Base-by-base conservation (phyloP, 192 early-diverging fungal species). In the Paraglomus brasilianum region DNA sequence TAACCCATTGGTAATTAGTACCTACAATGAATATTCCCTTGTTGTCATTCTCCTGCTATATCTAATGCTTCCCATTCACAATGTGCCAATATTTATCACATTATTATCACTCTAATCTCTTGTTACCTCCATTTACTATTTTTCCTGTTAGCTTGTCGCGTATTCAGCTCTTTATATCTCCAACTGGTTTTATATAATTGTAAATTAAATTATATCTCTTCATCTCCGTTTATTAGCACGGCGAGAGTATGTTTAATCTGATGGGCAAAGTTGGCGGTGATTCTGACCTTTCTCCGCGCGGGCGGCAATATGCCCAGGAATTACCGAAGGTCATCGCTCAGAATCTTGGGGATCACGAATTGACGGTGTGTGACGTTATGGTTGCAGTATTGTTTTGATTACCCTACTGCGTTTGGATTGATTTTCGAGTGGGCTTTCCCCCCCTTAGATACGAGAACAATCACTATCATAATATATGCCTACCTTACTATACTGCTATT, bases 191-290 rank as follows among this genome's bases (percentile, higher is more conserved):
- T 30, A 30, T 30, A 30, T 30, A 3, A 30, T 30, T 30, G 3
- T 30, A 30, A 30, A 30, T 30, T 30, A 30, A 30, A 30, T 30
- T 30, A 3, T 3, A 30, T 30, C 3, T 30, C 30, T 30, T 30
- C 30, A 30, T 30, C 30, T 30, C 3, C 30, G 30, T 30, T 30
- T 58, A 55, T 21, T 79, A 85, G 78, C 91, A 94, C 72, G 98
- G 98, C 69, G 98, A 99, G 76, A 93, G 90, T 40, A 78, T 92
- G 76, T 98, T 86, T 80, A 99, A 99, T 80, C 83, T 98, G 22
- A 75, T 81, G 69, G 93, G 95, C 30, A 93, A 91, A 58, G 85
- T 99, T 65, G 98, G 98, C 41, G 98, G 98, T 71, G 96, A 99
- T 80, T 89, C 95, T 9, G 80, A 89, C 50, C 74, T 99, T 45